Conservation (phyloP, 345 rosid species). For the Populus deltoides region DNA sequence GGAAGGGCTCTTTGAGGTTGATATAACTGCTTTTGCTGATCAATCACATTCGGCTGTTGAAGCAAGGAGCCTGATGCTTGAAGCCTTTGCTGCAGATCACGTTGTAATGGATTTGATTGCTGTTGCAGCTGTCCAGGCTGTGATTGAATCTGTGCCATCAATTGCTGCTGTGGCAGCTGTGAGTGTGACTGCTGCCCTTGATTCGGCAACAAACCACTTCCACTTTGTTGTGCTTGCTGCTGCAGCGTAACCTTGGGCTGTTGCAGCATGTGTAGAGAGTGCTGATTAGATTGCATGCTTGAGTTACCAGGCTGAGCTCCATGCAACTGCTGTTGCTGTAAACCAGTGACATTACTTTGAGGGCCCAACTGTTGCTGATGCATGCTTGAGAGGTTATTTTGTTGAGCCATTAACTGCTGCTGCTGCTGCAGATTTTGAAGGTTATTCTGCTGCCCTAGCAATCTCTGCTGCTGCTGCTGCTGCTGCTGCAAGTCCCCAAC, state of each 20-base stretch:
- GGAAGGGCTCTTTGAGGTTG: slow-evolving; percentile 68
- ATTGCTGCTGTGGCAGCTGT: slow-evolving; percentile 62
- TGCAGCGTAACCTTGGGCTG: slow-evolving; percentile 63
- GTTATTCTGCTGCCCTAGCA: slow-evolving; percentile 6
- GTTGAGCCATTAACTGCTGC: slow-evolving; percentile 56
- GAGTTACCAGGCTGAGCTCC: slow-evolving; percentile 71
- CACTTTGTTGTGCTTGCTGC: slow-evolving; percentile 59
- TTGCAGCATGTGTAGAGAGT: slow-evolving; percentile 60
- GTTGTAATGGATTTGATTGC: slow-evolving; percentile 60
- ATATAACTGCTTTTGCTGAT: slow-evolving; percentile 82
- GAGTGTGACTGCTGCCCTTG: slow-evolving; percentile 80
- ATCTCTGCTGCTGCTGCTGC: slow-evolving; percentile 57
- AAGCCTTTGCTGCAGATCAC: slow-evolving; percentile 74
- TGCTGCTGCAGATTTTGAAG: slow-evolving; percentile 15
- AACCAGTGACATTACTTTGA: slow-evolving; percentile 65
- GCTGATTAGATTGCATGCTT: slow-evolving; percentile 76
- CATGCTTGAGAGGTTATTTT: slow-evolving; percentile 38
- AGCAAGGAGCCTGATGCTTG: slow-evolving; percentile 69
- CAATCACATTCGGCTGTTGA: slow-evolving; percentile 73
- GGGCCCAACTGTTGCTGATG: slow-evolving; percentile 72
- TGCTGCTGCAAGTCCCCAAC: slow-evolving; percentile 84
- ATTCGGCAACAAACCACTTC: slow-evolving; percentile 52
- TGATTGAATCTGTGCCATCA: slow-evolving; percentile 78
- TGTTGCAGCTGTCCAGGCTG: slow-evolving; percentile 65
- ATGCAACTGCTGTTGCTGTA: slow-evolving; percentile 72